A percentile compares a stretch with the other conserved stretches of the same genome.
Evolutionary conservation across 1,139 yeast species (phyloP).

Genomic region (Blastobotrys malaysiensis): DNA sequence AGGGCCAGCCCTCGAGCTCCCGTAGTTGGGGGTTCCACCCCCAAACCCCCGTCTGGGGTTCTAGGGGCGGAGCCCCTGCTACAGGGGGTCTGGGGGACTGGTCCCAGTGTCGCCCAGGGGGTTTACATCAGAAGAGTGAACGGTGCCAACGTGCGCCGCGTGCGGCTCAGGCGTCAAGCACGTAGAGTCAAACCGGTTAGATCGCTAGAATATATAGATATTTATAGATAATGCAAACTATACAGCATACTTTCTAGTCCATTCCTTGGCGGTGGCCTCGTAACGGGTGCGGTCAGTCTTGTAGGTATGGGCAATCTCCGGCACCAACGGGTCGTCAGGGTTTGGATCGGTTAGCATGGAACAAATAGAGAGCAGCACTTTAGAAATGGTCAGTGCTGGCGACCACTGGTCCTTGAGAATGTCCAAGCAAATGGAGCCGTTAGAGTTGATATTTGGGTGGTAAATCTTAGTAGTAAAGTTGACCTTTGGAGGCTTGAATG

Average conservation of each 20-base stretch:
- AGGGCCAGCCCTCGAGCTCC: neutral
- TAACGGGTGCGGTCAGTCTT: slow-evolving; percentile 91
- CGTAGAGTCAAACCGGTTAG: too few relatives aligned
- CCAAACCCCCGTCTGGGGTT: too few relatives aligned
- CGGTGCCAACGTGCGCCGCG: too few relatives aligned
- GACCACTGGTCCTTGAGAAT: slow-evolving; percentile 89
- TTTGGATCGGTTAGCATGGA: slow-evolving; percentile 94
- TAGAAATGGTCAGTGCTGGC: slow-evolving; percentile 84
- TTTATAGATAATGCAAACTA: slow-evolving; percentile 31
- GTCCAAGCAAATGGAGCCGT: slow-evolving; percentile 83
- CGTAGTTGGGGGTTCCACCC: neutral
- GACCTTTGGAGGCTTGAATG: slow-evolving; percentile 91
- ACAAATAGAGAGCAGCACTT: slow-evolving; percentile 82
- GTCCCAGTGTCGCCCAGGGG: too few relatives aligned
- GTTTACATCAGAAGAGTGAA: too few relatives aligned
- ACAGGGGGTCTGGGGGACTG: too few relatives aligned
- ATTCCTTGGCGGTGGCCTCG: slow-evolving; percentile 96
- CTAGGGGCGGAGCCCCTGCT: too few relatives aligned
- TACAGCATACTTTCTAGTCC: slow-evolving; percentile 98
- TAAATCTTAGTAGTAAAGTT: slow-evolving; percentile 85
- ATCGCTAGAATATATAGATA: neutral
- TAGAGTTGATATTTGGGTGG: slow-evolving; percentile 86
- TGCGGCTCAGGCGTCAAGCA: too few relatives aligned
- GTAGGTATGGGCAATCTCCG: slow-evolving; percentile 95
- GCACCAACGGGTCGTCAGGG: slow-evolving; percentile 98